A percentile compares a stretch with the other conserved stretches of the same genome.
These are phyloP conservation scores for Eucalyptus brandiana DNA, from an alignment of 345 rosid species.

Conservation along the genomic window DNA sequence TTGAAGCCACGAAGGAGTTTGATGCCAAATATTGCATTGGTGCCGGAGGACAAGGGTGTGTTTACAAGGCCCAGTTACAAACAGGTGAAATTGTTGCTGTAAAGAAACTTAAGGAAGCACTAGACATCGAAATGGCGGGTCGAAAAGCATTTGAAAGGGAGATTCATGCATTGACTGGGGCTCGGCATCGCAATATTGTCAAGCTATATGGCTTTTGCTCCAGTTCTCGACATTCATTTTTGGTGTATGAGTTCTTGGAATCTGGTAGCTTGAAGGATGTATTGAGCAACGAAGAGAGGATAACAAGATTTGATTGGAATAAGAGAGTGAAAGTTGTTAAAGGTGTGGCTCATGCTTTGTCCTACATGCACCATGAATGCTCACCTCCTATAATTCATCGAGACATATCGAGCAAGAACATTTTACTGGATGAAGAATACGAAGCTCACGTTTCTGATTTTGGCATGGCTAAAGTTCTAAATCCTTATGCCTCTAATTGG, in stretches of 20 bases:
- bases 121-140: background rate
- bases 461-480: background rate
- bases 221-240: background rate
- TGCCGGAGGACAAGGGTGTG: constrained; percentile 1
- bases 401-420: background rate
- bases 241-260: background rate
- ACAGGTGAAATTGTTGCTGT: background rate
- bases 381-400: background rate
- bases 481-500: background rate
- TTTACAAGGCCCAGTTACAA: background rate
- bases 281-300: background rate
- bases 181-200: background rate
- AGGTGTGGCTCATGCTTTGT: background rate
- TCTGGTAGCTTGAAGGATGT: background rate
- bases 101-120: background rate
- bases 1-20: constrained; percentile 1
- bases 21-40: constrained; percentile 4
- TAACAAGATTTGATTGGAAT: constrained; percentile 5
- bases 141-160: constrained; percentile 7
- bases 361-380: background rate
- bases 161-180: background rate
- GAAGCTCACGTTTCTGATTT: background rate
- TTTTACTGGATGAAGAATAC: background rate
- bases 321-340: background rate
- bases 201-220: background rate